Conservation (phyloP, 2,329 filamentous ascomycete genomes). For the Aspergillus proliferans region DNA sequence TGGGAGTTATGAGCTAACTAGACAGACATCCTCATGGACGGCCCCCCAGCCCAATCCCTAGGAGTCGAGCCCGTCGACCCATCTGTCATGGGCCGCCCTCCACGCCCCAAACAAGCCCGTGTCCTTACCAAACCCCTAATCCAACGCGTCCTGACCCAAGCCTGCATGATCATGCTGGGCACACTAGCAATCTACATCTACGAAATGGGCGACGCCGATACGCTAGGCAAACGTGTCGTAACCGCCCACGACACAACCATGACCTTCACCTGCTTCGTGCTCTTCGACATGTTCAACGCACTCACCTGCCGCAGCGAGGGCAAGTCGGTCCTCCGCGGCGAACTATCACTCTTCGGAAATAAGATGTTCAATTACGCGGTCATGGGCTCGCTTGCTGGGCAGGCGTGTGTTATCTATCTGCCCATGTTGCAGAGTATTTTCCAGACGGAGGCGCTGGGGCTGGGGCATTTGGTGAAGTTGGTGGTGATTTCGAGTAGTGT, state of each 20-base stretch:
- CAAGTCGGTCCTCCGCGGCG: constrained; percentile 81
- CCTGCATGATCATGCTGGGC: constrained; percentile 82
- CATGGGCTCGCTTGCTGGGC: constrained; percentile 72
- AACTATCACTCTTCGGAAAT: constrained; percentile 77
- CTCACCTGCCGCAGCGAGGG: constrained; percentile 84
- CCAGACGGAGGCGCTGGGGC: constrained; percentile 78
- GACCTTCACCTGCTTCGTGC: constrained; percentile 97
- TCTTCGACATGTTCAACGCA: constrained; percentile 99
- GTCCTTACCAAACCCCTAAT: constrained; percentile 84
- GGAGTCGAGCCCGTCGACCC: constrained; percentile 93
- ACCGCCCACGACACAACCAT: constrained; percentile 95
- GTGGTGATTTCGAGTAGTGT: constrained; percentile 76
- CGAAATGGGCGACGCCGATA: constrained; percentile 75
- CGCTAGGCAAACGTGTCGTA: constrained; percentile 55
- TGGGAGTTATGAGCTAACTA: constrained; percentile 18
- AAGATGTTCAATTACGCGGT: constrained; percentile 97
- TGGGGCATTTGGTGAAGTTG: constrained; percentile 68
- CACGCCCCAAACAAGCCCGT: constrained; percentile 76
- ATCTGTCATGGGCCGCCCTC: constrained; percentile 86
- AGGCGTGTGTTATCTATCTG: constrained; percentile 88
- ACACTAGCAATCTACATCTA: constrained; percentile 86
- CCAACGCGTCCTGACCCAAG: constrained; percentile 77
- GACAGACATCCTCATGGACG: constrained; percentile 97
- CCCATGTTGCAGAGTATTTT: constrained; percentile 91
- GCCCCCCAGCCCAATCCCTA: constrained; percentile 91